Evolutionary conservation across 352 stramenopile species (phyloP), one percentile per base, ranked within the genome.

Genomic region (Stramenopiles sp.): DNA sequence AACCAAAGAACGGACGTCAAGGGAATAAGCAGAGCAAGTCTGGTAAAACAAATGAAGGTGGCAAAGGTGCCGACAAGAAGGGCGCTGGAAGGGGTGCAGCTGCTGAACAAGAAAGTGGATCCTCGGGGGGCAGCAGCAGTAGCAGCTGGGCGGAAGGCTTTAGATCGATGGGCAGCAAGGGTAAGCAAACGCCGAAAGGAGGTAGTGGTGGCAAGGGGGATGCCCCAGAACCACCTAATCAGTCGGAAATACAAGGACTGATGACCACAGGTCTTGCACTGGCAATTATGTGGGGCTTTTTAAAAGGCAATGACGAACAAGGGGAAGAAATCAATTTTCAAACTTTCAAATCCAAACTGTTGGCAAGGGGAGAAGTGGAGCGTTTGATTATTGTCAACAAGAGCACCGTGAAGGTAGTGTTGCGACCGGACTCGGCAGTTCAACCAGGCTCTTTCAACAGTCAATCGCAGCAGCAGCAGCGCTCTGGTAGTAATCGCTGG

Each of bases 371-470:
- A 14, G 71, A 86, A 76, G 91, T 96, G 30, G 91, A 96, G 76
- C 92, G 94, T 83, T 84, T 96, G 0, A 90, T 93, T 4, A 87
- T 96, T 7, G 89, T 95, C 30, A 96, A 96, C 87, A 96, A 95
- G 82, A 93, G 92, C 84, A 92, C 93, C 81, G 91, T 90, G 44
- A 92, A 93, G 83, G 91, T 96, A 67, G 93, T 90, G 44, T 81
- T 95, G 33, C 90, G 91, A 82, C 88, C 91, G 80, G 80, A 85
- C 27, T 76, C 84, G 0, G 29, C 39, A 0, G 32, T 82, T 1
- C 27, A 78, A 0, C 67, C 67, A 14, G 78, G 81, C 27, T 32
- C 67, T 86, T 85, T 1, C 55, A 55, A 80, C 31, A 67, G 1
- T 75, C 67, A 7, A 82, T 0, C 82, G 80, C 27, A 76, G 82